A percentile compares a stretch with the other conserved stretches of the same genome.
These are phyloP conservation scores for Candida silvicultrix DNA, from an alignment of 805 yeast genomes.

Conservation along the genomic window DNA sequence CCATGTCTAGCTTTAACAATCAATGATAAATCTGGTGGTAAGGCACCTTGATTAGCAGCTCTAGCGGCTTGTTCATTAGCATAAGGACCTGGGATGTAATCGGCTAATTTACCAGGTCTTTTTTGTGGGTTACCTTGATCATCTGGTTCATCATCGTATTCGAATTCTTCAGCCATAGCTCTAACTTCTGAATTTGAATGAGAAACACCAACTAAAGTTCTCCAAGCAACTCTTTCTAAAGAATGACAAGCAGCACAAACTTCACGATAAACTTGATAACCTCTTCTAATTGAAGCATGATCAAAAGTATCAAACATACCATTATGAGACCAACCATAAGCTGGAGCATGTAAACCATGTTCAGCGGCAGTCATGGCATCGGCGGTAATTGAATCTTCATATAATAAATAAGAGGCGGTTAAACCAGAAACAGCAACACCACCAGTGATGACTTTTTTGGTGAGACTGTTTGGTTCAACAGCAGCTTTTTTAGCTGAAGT, in stretches of 20 bases:
- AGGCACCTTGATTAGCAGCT: conserved; percentile 99
- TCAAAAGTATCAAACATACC: conserved; percentile 90
- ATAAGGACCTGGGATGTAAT: conserved; percentile 91
- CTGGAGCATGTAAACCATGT: conserved; percentile 96
- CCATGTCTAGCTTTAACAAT: conserved; percentile 99
- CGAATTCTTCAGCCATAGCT: conserved; percentile 92
- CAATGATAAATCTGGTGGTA: conserved; percentile 95
- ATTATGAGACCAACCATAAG: conserved; percentile 87
- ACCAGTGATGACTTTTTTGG: conserved; percentile 50
- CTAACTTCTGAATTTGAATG: conserved; percentile 87
- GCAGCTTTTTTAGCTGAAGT: conserved; percentile 31
- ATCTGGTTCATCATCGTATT: conserved; percentile 98
- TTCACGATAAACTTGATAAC: conserved; percentile 97
- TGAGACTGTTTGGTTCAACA: conserved; percentile 24
- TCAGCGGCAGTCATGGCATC: conserved; percentile 98
- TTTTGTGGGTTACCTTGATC: conserved; percentile 97
- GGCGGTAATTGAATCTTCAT: conserved; percentile 81
- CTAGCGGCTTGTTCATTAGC: conserved; percentile 99
- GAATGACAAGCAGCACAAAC: conserved; percentile 99
- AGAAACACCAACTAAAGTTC: conserved; percentile 94
- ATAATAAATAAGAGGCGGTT: conserved; percentile 73
- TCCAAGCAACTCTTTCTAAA: conserved; percentile 95
- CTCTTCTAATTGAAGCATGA: conserved; percentile 96
- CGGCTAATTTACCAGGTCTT: conserved; percentile 98
- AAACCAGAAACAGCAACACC: conserved; percentile 69